Base-by-base conservation (phyloP, 2,329 filamentous ascomycete species). In the Colletotrichum sp. region DNA sequence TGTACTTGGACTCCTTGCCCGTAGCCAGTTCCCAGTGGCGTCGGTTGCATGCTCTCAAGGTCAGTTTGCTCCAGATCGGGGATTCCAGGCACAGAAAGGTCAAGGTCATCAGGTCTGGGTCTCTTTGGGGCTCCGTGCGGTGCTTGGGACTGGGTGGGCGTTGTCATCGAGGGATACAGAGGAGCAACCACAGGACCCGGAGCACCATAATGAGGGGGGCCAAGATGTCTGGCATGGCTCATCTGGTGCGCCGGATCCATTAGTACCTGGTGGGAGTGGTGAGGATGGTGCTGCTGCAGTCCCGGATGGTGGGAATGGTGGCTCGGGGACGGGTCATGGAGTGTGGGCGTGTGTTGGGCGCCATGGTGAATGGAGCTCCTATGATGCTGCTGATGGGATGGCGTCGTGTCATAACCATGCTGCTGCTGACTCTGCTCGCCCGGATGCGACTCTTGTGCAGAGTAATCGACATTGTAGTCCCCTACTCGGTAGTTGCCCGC, bases 391-490 rank as follows among this genome's bases (percentile, higher is more conserved):
- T 83, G 81, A 67, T 79, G 75, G 62, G 88, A 80, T 71, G 84
- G 80, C 34, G 71, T 51, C 43, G 71, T 73, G 80, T 91, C 90
- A 85, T 93, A 94, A 79, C 89, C 85, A 82, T 93, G 90, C 81
- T 90, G 87, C 82, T 89, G 87, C 82, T 93, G 90, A 82, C 87
- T 88, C 83, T 92, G 91, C 82, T 90, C 88, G 84, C 88, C 88
- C 86, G 91, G 85, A 87, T 92, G 90, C 85, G 88, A 88, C 81
- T 89, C 90, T 86, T 93, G 92, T 83, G 91, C 87, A 86, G 91
- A 89, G 87, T 93, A 94, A 83, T 93, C 91, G 89, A 94, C 91
- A 90, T 93, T 90, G 88, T 93, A 93, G 87, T 92, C 90, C 83
- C 88, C 89, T 86, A 91, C 88, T 89, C 91, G 90, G 88, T 94